Conservation (phyloP, 805 yeast species). For the Ogataea corticis region DNA sequence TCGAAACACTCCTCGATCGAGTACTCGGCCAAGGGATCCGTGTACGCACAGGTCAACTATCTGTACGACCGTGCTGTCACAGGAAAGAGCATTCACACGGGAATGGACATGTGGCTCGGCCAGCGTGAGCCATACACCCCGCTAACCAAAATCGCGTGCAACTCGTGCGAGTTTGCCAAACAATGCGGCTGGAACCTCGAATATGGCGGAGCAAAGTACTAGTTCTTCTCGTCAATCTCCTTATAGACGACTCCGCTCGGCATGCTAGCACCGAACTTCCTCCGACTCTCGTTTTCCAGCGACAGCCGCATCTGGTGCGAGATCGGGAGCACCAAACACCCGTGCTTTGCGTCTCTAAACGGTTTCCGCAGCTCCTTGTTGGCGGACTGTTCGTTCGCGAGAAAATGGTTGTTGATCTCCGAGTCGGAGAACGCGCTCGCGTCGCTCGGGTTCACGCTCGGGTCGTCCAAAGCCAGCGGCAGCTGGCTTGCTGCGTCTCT, state of each 20-base stretch:
- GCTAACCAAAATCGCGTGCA: slow-evolving; percentile 46
- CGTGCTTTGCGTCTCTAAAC: slow-evolving; percentile 1
- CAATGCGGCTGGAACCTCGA: slow-evolving; percentile 42
- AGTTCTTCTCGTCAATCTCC: not conserved
- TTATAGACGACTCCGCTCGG: slow-evolving; percentile 24
- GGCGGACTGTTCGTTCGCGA: slow-evolving; percentile 1
- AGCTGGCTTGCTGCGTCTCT: slow-evolving; percentile 3
- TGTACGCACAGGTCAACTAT: slow-evolving; percentile 44
- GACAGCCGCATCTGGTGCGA: not conserved
- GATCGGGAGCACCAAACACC: slow-evolving; percentile 3
- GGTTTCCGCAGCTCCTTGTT: not conserved
- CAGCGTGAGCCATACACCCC: slow-evolving; percentile 47
- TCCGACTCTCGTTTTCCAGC: slow-evolving; percentile 12
- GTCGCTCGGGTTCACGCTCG: slow-evolving; percentile 5
- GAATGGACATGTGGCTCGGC: slow-evolving; percentile 61
- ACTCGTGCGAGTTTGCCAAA: slow-evolving; percentile 51
- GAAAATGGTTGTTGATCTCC: slow-evolving; percentile 7
- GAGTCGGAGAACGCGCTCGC: slow-evolving; percentile 8
- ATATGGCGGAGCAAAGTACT: slow-evolving; percentile 4
- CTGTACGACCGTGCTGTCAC: slow-evolving; percentile 38
- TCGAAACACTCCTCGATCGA: slow-evolving; percentile 46
- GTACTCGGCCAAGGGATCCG: slow-evolving; percentile 47
- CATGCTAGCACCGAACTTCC: slow-evolving; percentile 23
- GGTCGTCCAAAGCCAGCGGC: not conserved
- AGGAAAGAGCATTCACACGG: slow-evolving; percentile 30